phyloP scores from a whole-genome alignment of 768 basidiomycete species.

The Daedalea quercina region DNA sequence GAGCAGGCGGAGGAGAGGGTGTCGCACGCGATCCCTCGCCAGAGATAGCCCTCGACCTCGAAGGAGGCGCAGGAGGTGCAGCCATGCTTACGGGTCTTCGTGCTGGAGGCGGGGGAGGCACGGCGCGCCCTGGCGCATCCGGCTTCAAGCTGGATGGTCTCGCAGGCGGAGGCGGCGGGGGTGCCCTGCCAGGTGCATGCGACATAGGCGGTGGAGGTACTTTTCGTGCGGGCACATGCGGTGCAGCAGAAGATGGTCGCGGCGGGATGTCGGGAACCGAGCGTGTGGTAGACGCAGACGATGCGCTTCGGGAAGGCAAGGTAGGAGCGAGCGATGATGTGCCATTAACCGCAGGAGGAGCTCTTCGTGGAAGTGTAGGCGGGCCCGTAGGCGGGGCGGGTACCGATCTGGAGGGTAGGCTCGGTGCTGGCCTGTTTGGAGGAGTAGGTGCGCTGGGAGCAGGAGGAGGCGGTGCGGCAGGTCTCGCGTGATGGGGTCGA shows the following conservation, averaged over 20 bases:
- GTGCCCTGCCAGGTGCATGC: constrained; percentile 20
- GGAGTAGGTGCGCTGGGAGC: constrained; percentile 22
- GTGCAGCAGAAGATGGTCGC: constrained; percentile 16
- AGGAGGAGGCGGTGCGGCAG: constrained; percentile 24
- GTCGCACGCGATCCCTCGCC: constrained; percentile 30
- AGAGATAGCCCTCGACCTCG: constrained; percentile 35
- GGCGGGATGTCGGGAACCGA: constrained; percentile 18
- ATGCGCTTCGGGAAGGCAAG: constrained; percentile 18
- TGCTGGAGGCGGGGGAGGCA: constrained; percentile 38
- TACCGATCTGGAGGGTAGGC: constrained; percentile 27
- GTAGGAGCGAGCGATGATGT: constrained; percentile 32
- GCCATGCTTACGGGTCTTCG: constrained; percentile 18
- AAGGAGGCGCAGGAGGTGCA: constrained; percentile 24
- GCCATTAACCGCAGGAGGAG: constrained; percentile 24
- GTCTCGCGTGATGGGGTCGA: constrained; percentile 26
- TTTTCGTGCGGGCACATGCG: constrained; percentile 14
- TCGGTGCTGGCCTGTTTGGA: constrained; percentile 16
- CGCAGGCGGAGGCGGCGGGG: constrained; percentile 18
- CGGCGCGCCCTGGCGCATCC: constrained; percentile 21
- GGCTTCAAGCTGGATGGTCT: constrained; percentile 16
- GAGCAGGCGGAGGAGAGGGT: constrained; percentile 23
- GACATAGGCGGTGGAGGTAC: constrained; percentile 21
- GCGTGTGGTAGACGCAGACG: constrained; percentile 16
- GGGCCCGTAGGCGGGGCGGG: constrained; percentile 30
- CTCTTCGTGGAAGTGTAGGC: constrained; percentile 27